Percentiles rank a stretch among this genome's conserved stretches.
Conservation (phyloP, 768 basidiomycete species). For the Candolleomyces eurysporus region DNA sequence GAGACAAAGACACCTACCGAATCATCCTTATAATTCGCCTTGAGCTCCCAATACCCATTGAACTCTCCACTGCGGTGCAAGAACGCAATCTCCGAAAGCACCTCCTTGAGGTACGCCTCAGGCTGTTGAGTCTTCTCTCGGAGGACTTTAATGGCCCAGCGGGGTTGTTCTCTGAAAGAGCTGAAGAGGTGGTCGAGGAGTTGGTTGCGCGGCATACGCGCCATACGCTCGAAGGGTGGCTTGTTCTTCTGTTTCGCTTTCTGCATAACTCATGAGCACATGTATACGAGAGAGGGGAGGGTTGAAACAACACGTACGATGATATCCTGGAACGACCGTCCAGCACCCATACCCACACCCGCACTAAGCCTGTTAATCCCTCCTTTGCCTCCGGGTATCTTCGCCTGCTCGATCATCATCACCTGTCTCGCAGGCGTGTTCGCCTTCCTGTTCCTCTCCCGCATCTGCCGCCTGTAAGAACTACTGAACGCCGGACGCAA, state of each 20-base stretch:
- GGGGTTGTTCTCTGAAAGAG: constrained; percentile 74
- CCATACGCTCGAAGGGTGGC: constrained; percentile 81
- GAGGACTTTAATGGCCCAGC: constrained; percentile 77
- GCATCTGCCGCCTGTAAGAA: constrained; percentile 70
- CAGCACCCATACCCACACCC: constrained; percentile 61
- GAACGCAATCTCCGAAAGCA: constrained; percentile 70
- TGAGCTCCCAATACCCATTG: constrained; percentile 79
- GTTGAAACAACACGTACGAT: constrained; percentile 46
- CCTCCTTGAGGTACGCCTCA: constrained; percentile 83
- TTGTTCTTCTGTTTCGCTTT: constrained; percentile 71
- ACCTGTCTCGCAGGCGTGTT: constrained; percentile 69
- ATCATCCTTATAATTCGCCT: constrained; percentile 66
- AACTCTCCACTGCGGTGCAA: constrained; percentile 79
- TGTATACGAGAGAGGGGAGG: background rate
- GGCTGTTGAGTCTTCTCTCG: constrained; percentile 84
- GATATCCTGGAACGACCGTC: constrained; percentile 59
- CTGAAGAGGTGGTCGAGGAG: constrained; percentile 80
- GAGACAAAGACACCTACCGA: constrained; percentile 34
- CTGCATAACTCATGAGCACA: constrained; percentile 29
- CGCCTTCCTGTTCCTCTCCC: constrained; percentile 60
- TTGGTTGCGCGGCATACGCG: constrained; percentile 88
- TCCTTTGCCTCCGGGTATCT: constrained; percentile 65
- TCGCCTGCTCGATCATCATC: constrained; percentile 71
- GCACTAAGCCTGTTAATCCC: constrained; percentile 77
- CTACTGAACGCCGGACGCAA: constrained; percentile 67